Conservation (phyloP, 2,329 filamentous ascomycete species). For the Fusarium pseudocircinatum region DNA sequence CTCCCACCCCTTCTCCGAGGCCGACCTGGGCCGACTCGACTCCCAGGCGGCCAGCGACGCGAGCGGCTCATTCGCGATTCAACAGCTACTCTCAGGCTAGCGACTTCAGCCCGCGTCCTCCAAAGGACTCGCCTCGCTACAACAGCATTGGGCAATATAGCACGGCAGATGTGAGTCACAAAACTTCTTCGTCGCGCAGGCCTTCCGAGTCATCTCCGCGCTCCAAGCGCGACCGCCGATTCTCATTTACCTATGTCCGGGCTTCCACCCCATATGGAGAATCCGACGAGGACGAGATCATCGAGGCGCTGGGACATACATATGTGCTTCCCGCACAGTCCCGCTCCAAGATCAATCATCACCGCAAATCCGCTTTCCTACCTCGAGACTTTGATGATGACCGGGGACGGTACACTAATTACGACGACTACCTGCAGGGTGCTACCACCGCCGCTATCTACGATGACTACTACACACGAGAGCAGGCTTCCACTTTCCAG, state of each 20-base stretch:
- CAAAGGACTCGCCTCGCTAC: slow-evolving; percentile 67
- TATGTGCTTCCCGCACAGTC: slow-evolving; percentile 63
- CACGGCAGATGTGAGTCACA: slow-evolving; percentile 73
- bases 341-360: slow-evolving; percentile 49
- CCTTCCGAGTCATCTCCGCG: slow-evolving; percentile 48
- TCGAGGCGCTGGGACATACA: slow-evolving; percentile 63
- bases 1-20: slow-evolving; percentile 66
- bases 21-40: slow-evolving; percentile 61
- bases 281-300: slow-evolving; percentile 71
- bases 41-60: slow-evolving; percentile 64
- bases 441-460: slow-evolving; percentile 44
- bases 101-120: slow-evolving; percentile 55
- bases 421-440: slow-evolving; percentile 65
- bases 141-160: slow-evolving; percentile 71
- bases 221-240: slow-evolving; percentile 62
- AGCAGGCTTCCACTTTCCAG: slow-evolving; percentile 50
- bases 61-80: slow-evolving; percentile 53
- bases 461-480: slow-evolving; percentile 50
- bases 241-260: slow-evolving; percentile 68
- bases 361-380: slow-evolving; percentile 48
- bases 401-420: slow-evolving; percentile 68
- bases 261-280: slow-evolving; percentile 68
- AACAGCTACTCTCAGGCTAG: slow-evolving; percentile 51
- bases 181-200: slow-evolving; percentile 59
- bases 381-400: slow-evolving; percentile 57